Conservation (phyloP, 768 basidiomycete species). For the Mrakia frigida region DNA sequence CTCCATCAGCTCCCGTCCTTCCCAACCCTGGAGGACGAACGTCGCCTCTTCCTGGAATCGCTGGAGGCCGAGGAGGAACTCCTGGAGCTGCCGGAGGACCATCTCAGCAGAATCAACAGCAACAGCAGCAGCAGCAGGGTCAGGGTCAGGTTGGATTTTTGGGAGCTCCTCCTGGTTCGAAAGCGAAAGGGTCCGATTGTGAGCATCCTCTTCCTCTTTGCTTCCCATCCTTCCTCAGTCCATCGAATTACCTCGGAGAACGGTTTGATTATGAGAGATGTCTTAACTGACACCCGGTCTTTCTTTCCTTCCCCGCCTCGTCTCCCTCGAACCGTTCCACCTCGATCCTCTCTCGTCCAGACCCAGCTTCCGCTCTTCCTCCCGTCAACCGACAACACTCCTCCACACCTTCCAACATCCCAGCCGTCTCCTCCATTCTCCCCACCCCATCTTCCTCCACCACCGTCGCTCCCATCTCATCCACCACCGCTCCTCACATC, state of each 20-base stretch:
- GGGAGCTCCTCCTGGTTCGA: background rate
- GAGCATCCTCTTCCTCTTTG: background rate
- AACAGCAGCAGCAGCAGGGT: slow-evolving; percentile 13
- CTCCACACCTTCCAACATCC: slow-evolving; percentile 17
- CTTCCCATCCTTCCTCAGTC: background rate
- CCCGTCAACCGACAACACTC: slow-evolving; percentile 1
- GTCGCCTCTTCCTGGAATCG: background rate
- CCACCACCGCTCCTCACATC: slow-evolving; percentile 8
- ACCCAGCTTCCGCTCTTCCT: slow-evolving; percentile 1
- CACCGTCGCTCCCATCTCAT: slow-evolving; percentile 34
- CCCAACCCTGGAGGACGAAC: slow-evolving; percentile 4
- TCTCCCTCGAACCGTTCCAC: background rate
- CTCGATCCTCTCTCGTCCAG: background rate
- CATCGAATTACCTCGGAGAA: background rate
- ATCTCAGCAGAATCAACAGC: slow-evolving; percentile 13
- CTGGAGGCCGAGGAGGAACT: slow-evolving; percentile 5
- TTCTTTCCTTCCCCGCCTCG: background rate
- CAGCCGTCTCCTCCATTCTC: slow-evolving; percentile 17
- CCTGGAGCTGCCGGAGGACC: background rate
- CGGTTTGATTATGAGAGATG: background rate
- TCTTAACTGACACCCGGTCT: background rate
- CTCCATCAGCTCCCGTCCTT: background rate
- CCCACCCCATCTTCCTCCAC: slow-evolving; percentile 29
- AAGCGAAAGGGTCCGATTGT: background rate
- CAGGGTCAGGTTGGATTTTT: background rate